Conservation (phyloP, 2,329 filamentous ascomycete genomes). For the Colletotrichum nymphaeae region DNA sequence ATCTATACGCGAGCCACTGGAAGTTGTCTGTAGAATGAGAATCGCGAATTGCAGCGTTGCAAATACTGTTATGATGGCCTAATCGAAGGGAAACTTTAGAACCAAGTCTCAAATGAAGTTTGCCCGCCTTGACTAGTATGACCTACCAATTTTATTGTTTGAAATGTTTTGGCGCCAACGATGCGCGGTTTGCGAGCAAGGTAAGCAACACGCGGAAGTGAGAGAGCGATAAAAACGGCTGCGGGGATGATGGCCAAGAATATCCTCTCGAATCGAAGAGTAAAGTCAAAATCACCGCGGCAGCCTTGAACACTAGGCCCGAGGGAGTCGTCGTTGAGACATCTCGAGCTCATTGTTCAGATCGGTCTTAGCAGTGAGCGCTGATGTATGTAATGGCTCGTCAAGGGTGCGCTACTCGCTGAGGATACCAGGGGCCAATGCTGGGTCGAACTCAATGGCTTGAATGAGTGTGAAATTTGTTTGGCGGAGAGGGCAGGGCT, state of each 20-base stretch:
- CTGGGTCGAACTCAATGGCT: neutral
- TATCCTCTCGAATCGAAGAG: slow-evolving; percentile 54
- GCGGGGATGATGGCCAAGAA: slow-evolving; percentile 52
- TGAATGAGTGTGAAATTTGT: neutral
- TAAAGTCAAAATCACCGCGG: slow-evolving; percentile 57
- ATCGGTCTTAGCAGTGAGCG: neutral
- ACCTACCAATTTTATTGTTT: slow-evolving; percentile 39
- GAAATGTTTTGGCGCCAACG: slow-evolving; percentile 44
- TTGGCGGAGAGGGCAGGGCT: neutral
- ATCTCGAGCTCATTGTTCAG: slow-evolving; percentile 35
- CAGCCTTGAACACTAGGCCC: slow-evolving; percentile 53
- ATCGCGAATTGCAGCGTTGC: slow-evolving; percentile 45
- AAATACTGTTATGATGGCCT: slow-evolving; percentile 40
- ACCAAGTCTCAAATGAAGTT: too few relatives aligned
- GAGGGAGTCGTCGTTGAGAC: slow-evolving; percentile 46
- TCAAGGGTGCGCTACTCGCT: neutral
- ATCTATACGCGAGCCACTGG: slow-evolving; percentile 32
- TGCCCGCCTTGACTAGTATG: neutral
- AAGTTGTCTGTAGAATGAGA: slow-evolving; percentile 44
- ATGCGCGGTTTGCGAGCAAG: slow-evolving; percentile 43
- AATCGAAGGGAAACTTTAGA: neutral
- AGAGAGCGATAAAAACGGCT: slow-evolving; percentile 46
- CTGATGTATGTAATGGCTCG: neutral
- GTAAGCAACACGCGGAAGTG: slow-evolving; percentile 43
- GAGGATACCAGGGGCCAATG: neutral